phyloP scores from a whole-genome alignment of 805 yeast species.

The Vanderwaltozyma tropicalis region DNA sequence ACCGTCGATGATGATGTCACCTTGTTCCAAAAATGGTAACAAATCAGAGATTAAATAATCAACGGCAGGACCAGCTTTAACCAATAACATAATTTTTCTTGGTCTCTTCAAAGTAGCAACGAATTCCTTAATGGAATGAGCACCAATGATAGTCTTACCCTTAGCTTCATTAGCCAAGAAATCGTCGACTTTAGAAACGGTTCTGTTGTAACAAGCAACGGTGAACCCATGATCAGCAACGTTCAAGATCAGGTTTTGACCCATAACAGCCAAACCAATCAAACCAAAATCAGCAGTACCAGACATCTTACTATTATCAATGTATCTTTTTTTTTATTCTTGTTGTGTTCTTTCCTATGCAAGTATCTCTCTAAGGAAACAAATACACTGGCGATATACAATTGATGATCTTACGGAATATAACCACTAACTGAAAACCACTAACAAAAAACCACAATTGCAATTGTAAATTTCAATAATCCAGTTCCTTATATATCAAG shows the following conservation, averaged over 20 bases:
- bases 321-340: not conserved
- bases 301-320: constrained; percentile 5
- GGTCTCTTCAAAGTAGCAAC: constrained; percentile 88
- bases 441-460: no score
- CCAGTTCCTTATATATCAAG: no score
- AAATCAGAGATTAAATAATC: constrained; percentile 83
- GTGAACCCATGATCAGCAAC: constrained; percentile 98
- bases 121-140: constrained; percentile 83
- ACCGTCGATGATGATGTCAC: constrained; percentile 98
- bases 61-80: constrained; percentile 94
- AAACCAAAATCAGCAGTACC: constrained; percentile 94
- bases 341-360: not conserved
- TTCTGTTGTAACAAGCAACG: constrained; percentile 98
- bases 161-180: constrained; percentile 92
- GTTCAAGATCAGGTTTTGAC: constrained; percentile 93
- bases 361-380: no score
- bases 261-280: constrained; percentile 99
- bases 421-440: no score
- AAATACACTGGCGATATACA: no score
- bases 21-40: constrained; percentile 85
- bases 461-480: no score
- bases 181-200: constrained; percentile 89
- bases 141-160: constrained; percentile 94
- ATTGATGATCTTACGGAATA: no score
- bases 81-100: constrained; percentile 86